These are phyloP conservation scores for Dactylellina parvicollis DNA, from an alignment of 2,329 filamentous ascomycete species.

Conservation along the genomic window DNA sequence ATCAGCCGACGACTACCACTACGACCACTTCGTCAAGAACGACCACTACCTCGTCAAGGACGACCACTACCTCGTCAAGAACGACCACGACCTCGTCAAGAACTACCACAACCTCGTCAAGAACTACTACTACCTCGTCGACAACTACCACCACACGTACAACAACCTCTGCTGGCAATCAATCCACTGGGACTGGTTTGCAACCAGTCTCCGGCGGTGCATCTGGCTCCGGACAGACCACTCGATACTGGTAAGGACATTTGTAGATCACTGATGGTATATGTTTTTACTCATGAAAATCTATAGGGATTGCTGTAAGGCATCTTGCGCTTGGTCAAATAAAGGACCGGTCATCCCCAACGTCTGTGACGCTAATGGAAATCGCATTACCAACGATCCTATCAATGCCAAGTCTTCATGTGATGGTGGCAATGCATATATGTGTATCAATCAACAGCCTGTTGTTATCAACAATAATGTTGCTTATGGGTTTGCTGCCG, in stretches of 20 bases:
- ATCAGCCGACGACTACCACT: conserved; percentile 22
- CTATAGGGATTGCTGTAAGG: conserved; percentile 73
- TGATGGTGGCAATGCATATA: conserved; percentile 69
- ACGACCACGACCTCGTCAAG: conserved; percentile 3
- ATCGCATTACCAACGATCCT: conserved; percentile 47
- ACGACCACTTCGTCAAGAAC: conserved; percentile 2
- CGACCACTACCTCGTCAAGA: conserved; percentile 5
- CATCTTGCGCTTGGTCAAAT: conserved; percentile 67
- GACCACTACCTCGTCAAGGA: conserved; percentile 14
- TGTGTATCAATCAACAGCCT: conserved; percentile 71
- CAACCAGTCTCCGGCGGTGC: conserved; percentile 41
- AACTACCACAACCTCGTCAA: conserved; percentile 18
- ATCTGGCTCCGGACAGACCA: conserved; percentile 59
- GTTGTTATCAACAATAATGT: conserved; percentile 70
- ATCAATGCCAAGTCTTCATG: conserved; percentile 63
- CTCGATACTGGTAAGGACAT: conserved; percentile 59
- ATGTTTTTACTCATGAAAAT: not conserved
- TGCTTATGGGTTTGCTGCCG: conserved; percentile 73
- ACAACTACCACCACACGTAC: conserved; percentile 16
- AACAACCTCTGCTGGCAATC: conserved; percentile 20
- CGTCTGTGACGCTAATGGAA: conserved; percentile 47
- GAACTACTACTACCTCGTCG: not conserved
- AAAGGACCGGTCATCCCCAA: conserved; percentile 54
- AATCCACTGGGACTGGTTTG: conserved; percentile 14
- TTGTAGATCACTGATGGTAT: not conserved